Evolutionary conservation across 345 rosid genomes (phyloP), one percentile per base, ranked within the genome.

Genomic region (Microthlaspi erraticum): DNA sequence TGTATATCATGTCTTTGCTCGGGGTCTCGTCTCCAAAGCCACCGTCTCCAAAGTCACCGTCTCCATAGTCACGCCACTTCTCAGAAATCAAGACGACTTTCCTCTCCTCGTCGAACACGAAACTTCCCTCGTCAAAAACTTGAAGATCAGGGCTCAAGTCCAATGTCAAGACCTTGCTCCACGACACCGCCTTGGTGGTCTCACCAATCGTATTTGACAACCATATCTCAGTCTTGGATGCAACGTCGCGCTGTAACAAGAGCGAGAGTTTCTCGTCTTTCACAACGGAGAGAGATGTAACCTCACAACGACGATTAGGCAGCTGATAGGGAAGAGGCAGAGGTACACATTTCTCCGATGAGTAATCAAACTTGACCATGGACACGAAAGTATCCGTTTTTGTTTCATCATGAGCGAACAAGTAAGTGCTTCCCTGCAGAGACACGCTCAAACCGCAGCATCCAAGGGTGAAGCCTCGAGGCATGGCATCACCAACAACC

Each of bases 121-220:
- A 39, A 12, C 0, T 39, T 39, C 6, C 5, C 12, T 4, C 44
- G 1, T 12, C 2, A 39, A 0, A 0, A 36, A 12, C 5, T 39
- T 39, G 44, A 39, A 39, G 14, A 39, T 12, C 14, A 39, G 44
- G 42, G 42, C 42, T 38, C 42, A 38, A 3, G 3, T 38, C 14
- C 7, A 39, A 39, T 1, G 44, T 6, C 0, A 39, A 12, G 14
- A 39, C n/a, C 13, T 10, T 11, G 44, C 6, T 39, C 44, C 44
- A n/a, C 6, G 54, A 62, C 29, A 62, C 41, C 12, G 8, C 20
- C n/a, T 60, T 0, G 39, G 39, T n/a, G 19, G 54, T 61, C 11
- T 33, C 23, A 5, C 10, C 58, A 57, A 50, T 63, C 48, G 16
- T 56, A 53, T 38, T 38, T 19, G 56, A 57, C n/a, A 49, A 3